Evolutionary conservation across 371 early-diverging fungal species (phyloP), one percentile per base, ranked within the genome.

Genomic region (Mucor saturninus): DNA sequence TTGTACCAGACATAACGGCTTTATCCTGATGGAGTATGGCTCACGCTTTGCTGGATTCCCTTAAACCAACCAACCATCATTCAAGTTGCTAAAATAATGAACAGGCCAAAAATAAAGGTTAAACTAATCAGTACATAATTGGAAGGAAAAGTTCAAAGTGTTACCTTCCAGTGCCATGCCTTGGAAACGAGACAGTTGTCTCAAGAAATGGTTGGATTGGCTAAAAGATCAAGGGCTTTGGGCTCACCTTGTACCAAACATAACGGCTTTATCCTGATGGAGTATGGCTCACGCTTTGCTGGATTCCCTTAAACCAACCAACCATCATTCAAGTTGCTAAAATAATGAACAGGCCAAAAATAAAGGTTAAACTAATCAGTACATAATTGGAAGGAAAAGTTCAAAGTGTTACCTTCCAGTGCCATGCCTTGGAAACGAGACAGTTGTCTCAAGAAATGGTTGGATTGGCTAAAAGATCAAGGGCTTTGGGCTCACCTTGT

Each of bases 11-110:
- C 48, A 57, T 32, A 57, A 48, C 32, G 57, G 48, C 48, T 57
- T 57, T 57, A 57, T 57, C 57, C 57, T 57, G 57, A 57, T 46
- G 57, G 57, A 45, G 48, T 57, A 57, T 57, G 46, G 57, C 57
- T 57, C 57, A 57, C 57, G 46, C 35, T 45, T 57, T 57, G 57
- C 57, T 57, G 45, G 48, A 57, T 57, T 57, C 57, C 57, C 35
- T 46, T 46, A 57, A 57, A 57, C 46, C 57, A 46, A 57, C 21
- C 57, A 57, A 57, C 46, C 48, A 57, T 46, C 21, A 57, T 57
- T 46, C 46, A 57, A 46, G 57, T 57, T 57, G 46, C 46, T 57
- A 57, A 57, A 57, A 48, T 32, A 57, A 46, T 46, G 45, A 48
- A 48, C 35, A 35, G 35, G 35, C 7, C 35, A 35, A 35, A 35